Evolutionary conservation across 139 green algal genomes (phyloP).

Genomic region (Tetradesmus lagerheimii): DNA sequence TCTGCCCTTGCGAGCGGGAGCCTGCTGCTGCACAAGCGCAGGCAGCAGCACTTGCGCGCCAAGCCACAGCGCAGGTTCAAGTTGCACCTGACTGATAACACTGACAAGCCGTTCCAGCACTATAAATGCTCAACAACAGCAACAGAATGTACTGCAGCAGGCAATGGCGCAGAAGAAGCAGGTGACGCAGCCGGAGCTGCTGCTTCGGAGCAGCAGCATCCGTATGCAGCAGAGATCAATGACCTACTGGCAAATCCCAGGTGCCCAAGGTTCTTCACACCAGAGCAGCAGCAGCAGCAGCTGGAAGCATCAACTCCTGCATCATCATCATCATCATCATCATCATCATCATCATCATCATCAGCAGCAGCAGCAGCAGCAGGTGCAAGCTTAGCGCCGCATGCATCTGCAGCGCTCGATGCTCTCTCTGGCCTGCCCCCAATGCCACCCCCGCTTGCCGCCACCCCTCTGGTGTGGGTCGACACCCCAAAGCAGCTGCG

Average conservation of each 20-base stretch:
- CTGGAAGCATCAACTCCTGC: neutral
- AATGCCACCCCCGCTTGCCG: neutral
- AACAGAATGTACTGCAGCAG: neutral
- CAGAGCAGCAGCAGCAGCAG: conserved; percentile 4
- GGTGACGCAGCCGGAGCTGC: neutral
- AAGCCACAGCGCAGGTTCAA: conserved; percentile 51
- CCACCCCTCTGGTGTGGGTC: conserved; percentile 51
- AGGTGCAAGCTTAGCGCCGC: neutral
- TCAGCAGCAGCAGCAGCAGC: neutral
- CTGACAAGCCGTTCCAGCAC: conserved; percentile 58
- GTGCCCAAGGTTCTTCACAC: neutral
- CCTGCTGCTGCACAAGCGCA: conserved; percentile 15
- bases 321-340: neutral
- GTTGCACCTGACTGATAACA: conserved; percentile 46
- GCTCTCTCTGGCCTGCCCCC: neutral
- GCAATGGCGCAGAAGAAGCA: conserved; percentile 9
- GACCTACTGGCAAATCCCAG: neutral
- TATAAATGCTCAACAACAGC: conserved; percentile 26
- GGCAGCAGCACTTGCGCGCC: neutral
- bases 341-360: neutral
- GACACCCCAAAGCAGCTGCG: conserved; percentile 43
- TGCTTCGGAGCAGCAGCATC: neutral
- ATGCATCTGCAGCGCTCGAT: neutral
- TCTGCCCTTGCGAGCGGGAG: neutral
- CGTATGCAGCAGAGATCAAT: neutral